Conservation (phyloP, 306 rosid species). For the Medicago arabica region DNA sequence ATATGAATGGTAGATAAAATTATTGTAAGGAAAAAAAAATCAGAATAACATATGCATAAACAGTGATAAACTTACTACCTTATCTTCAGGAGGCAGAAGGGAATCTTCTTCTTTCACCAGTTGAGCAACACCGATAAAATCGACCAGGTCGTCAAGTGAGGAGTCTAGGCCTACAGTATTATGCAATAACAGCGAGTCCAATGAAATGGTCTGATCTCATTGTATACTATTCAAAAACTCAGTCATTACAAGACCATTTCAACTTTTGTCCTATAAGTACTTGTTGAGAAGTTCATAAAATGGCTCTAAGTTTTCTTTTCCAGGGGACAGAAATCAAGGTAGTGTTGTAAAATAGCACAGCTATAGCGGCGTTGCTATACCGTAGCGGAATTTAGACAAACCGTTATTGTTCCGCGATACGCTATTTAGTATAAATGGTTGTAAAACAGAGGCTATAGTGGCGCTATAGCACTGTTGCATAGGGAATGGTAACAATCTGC, state of each 20-base stretch:
- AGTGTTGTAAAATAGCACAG: too few species aligned
- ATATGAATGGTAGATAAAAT: conserved; percentile 12
- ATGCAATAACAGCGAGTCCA: conserved; percentile 39
- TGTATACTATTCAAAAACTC: neutral
- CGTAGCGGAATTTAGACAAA: too few species aligned
- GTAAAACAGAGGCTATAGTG: too few species aligned
- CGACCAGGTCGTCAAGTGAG: conserved; percentile 71
- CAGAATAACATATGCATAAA: neutral
- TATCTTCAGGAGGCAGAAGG: conserved; percentile 59
- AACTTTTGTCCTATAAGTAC: conserved; percentile 7
- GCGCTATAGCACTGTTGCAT: too few species aligned
- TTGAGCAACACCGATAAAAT: conserved; percentile 86
- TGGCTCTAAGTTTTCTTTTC: neutral
- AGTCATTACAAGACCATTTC: neutral
- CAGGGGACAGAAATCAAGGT: neutral
- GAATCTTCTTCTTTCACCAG: conserved; percentile 69
- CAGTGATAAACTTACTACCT: conserved; percentile 67
- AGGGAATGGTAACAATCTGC: too few species aligned
- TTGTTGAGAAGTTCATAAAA: conserved; percentile 12
- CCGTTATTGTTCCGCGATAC: too few species aligned
- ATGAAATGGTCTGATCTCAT: neutral
- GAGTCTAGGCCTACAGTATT: conserved; percentile 63
- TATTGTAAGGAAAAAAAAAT: neutral
- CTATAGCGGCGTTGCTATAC: too few species aligned
- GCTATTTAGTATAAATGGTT: too few species aligned